These are phyloP conservation scores for Cocos nucifera DNA, from an alignment of 176 grass and related monocot species.

Conservation along the genomic window DNA sequence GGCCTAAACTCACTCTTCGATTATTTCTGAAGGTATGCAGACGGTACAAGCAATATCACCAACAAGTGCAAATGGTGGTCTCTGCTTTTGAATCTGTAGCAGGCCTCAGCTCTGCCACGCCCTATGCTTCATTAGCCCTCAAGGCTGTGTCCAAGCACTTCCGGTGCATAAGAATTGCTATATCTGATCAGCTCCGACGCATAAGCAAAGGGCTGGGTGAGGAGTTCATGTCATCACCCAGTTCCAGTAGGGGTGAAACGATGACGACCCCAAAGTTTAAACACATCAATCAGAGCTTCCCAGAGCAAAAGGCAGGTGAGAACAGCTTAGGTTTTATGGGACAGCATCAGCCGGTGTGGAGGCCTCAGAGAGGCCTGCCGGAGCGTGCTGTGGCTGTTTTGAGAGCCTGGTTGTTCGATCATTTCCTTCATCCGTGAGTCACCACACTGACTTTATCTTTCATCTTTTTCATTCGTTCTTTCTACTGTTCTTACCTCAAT, in stretches of 20 bases:
- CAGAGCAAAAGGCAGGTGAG: constrained; percentile 3
- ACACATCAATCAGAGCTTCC: constrained; percentile 5
- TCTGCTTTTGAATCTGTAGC: constrained; percentile 43
- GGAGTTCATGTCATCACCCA: constrained; percentile 33
- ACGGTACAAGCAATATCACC: constrained; percentile 45
- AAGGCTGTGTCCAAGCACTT: constrained; percentile 46
- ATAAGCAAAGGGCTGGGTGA: constrained; percentile 32
- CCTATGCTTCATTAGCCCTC: constrained; percentile 27
- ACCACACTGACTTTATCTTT: too few species aligned
- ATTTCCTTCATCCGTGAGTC: constrained; percentile 59
- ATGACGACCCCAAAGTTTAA: neutral
- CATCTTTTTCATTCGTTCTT: too few species aligned
- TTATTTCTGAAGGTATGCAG: constrained; percentile 24
- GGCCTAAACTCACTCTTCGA: neutral
- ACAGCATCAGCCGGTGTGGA: constrained; percentile 41
- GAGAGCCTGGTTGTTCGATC: constrained; percentile 46
- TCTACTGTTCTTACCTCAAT: too few species aligned
- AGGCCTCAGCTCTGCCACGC: constrained; percentile 36
- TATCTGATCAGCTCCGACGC: constrained; percentile 30
- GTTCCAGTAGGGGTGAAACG: constrained; percentile 15
- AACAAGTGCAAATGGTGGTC: constrained; percentile 53
- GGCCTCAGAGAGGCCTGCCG: constrained; percentile 40
- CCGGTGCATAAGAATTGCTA: constrained; percentile 25
- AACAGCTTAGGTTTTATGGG: constrained; percentile 22
- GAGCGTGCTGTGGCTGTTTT: constrained; percentile 40